phyloP scores from a whole-genome alignment of 2,329 filamentous ascomycete genomes.

The Beauveria sp. region DNA sequence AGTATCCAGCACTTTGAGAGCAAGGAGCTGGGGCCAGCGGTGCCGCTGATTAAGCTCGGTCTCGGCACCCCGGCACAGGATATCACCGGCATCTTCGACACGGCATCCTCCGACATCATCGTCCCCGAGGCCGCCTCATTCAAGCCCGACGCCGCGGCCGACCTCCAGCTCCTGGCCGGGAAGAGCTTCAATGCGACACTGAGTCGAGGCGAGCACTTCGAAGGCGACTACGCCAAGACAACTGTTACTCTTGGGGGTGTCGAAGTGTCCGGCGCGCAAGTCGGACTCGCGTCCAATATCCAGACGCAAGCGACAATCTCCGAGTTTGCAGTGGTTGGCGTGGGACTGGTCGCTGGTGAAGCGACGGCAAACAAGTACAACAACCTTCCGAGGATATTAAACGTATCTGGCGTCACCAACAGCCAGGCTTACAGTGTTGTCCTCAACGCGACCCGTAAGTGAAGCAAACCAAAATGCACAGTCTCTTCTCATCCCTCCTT shows the following conservation, averaged over 20 bases:
- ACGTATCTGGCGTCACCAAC: neutral
- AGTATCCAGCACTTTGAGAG: neutral
- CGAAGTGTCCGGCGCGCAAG: neutral
- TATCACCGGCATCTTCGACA: neutral
- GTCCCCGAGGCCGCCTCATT: neutral
- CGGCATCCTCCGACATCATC: neutral
- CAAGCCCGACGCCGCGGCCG: neutral
- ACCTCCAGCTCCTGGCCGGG: neutral
- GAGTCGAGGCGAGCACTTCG: neutral
- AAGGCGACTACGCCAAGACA: neutral
- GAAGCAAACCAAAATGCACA: neutral
- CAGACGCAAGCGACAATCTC: neutral
- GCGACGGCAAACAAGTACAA: neutral
- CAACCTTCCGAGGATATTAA: neutral
- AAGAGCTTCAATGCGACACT: neutral
- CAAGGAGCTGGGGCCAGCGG: neutral
- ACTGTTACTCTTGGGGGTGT: neutral
- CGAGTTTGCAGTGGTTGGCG: neutral
- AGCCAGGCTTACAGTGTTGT: neutral
- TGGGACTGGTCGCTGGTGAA: neutral
- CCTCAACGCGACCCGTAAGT: constrained; percentile 1
- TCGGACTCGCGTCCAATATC: neutral
- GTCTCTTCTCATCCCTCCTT: neutral
- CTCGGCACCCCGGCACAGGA: neutral
- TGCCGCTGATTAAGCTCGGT: neutral